A percentile compares a stretch with the other conserved stretches of the same genome.
Evolutionary conservation across 2,329 filamentous ascomycete species (phyloP).

Genomic region (Colletotrichum tofieldiae): DNA sequence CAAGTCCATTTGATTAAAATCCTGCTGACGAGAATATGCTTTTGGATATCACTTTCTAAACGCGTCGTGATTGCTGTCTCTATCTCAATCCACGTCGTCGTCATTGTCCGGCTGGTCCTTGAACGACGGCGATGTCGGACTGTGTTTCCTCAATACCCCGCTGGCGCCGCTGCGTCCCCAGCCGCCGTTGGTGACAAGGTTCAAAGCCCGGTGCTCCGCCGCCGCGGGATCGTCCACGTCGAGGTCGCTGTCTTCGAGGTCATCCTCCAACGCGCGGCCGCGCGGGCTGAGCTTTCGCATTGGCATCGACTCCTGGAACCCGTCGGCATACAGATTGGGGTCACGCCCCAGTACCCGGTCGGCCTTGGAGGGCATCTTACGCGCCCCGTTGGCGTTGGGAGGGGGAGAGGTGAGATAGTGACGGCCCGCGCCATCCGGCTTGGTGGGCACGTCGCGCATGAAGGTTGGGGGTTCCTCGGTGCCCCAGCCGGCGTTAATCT

Average conservation of each 20-base stretch:
- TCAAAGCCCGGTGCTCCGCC: slow-evolving; percentile 61
- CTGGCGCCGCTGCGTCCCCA: slow-evolving; percentile 60
- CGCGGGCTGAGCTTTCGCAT: slow-evolving; percentile 64
- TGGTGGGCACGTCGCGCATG: slow-evolving; percentile 40
- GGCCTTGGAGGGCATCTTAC: slow-evolving; percentile 67
- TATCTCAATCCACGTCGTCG: slow-evolving; percentile 38
- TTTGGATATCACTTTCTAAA: slow-evolving; percentile 37
- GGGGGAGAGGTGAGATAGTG: slow-evolving; percentile 49
- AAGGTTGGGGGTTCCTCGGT: slow-evolving; percentile 50
- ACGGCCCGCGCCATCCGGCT: slow-evolving; percentile 46
- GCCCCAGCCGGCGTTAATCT: slow-evolving; percentile 80
- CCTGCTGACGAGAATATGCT: slow-evolving; percentile 27
- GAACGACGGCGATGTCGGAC: slow-evolving; percentile 43
- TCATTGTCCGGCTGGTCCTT: slow-evolving; percentile 31
- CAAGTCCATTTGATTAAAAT: slow-evolving; percentile 6
- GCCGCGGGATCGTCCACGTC: slow-evolving; percentile 57
- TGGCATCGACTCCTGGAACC: slow-evolving; percentile 58
- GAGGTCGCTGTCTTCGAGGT: slow-evolving; percentile 55
- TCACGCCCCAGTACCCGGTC: slow-evolving; percentile 72
- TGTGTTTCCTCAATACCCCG: slow-evolving; percentile 59
- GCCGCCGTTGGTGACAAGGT: slow-evolving; percentile 58
- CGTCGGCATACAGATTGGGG: slow-evolving; percentile 69
- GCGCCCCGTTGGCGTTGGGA: slow-evolving; percentile 47
- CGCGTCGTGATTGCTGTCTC: not conserved
- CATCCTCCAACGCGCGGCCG: slow-evolving; percentile 62